phyloP scores from a whole-genome alignment of 2,329 filamentous ascomycete genomes.

The Cordyceps cateniannulata region DNA sequence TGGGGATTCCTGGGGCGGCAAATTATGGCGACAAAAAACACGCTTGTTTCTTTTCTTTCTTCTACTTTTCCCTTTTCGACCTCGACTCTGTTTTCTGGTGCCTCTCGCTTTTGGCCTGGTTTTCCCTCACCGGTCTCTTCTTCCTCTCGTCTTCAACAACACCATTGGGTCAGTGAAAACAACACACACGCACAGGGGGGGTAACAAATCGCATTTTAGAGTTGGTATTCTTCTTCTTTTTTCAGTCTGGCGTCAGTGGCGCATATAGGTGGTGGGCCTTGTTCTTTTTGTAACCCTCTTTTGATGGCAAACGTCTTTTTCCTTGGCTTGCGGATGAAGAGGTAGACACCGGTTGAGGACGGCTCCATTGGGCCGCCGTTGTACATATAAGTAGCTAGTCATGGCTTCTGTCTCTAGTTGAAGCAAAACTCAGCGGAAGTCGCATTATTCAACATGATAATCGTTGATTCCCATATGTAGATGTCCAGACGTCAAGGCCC shows the following conservation, averaged over 20 bases:
- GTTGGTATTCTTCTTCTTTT: neutral
- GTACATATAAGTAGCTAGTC: neutral
- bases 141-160: conserved; percentile 1
- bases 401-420: neutral
- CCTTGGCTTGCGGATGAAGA: neutral
- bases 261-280: neutral
- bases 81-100: neutral
- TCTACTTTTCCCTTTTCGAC: neutral
- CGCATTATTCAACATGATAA: neutral
- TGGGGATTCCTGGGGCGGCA: neutral
- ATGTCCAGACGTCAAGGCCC: too few species aligned
- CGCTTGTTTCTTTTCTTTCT: neutral
- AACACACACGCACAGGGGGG: neutral
- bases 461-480: too few species aligned
- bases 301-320: neutral
- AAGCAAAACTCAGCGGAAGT: neutral
- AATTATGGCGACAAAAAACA: neutral
- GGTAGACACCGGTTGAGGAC: too few species aligned
- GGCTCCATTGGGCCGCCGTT: neutral
- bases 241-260: neutral
- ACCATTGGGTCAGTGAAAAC: neutral
- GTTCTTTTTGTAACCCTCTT: neutral
- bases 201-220: neutral
- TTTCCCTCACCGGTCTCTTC: neutral
- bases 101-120: neutral